phyloP scores from a whole-genome alignment of 495 filamentous ascomycete species.

The Penicillium simplicissimum region DNA sequence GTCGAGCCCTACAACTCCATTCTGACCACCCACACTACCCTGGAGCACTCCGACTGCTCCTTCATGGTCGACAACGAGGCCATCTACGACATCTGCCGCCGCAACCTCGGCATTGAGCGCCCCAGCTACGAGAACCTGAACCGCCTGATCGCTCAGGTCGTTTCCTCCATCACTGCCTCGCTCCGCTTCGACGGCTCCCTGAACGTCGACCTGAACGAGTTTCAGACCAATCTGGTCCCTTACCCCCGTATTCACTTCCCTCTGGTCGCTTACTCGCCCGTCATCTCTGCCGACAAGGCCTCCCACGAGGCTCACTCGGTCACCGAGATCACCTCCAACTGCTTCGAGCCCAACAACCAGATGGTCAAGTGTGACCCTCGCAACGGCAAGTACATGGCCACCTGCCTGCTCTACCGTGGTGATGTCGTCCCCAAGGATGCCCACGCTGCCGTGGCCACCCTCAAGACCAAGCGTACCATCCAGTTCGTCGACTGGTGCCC shows the following conservation, averaged over 20 bases:
- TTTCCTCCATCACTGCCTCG: conserved; percentile 97
- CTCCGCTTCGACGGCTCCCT: conserved; percentile 98
- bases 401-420: conserved; percentile 95
- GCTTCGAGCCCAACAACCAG: conserved; percentile 84
- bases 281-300: conserved; percentile 90
- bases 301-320: conserved; percentile 85
- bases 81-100: conserved; percentile 98
- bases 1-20: conserved; percentile 99
- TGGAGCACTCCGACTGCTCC: conserved; percentile 98
- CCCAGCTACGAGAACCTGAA: conserved; percentile 98
- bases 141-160: conserved; percentile 97
- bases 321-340: conserved; percentile 64
- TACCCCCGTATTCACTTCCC: conserved; percentile 99
- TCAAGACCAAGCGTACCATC: conserved; percentile 98
- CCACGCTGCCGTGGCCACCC: conserved; percentile 83
- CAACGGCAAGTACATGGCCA: conserved; percentile 99
- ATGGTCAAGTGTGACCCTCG: conserved; percentile 99
- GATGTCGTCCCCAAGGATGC: conserved; percentile 97
- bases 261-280: conserved; percentile 91
- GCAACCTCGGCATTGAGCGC: conserved; percentile 94
- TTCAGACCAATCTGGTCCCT: conserved; percentile 99
- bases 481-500: conserved; percentile 99
- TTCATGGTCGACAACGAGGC: conserved; percentile 99
- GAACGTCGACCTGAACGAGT: conserved; percentile 99
- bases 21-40: conserved; percentile 96